Conservation (phyloP, 2,329 filamentous ascomycete species). For the Gaeumannomyces tritici region DNA sequence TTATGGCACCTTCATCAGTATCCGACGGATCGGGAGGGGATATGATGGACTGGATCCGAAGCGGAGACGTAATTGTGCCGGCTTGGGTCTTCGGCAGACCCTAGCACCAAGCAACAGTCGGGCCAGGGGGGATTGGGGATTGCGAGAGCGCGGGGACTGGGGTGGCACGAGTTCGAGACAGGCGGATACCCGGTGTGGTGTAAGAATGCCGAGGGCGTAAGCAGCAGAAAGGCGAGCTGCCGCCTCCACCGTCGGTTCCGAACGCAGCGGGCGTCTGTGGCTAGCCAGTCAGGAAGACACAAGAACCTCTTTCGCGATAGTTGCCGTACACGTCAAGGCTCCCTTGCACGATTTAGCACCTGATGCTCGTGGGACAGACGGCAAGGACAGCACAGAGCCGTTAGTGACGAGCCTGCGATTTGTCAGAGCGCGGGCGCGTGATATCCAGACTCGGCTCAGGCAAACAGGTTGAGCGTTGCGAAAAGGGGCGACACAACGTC, state of each 20-base stretch:
- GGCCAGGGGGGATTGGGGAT: not conserved
- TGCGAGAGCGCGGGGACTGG: not conserved
- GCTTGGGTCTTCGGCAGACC: conserved; percentile 29
- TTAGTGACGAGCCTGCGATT: too few relatives aligned
- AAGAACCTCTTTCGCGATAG: too few relatives aligned
- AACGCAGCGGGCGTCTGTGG: not conserved
- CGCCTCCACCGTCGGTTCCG: not conserved
- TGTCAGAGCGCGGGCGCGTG: too few relatives aligned
- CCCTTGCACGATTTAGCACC: too few relatives aligned
- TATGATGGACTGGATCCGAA: conserved; percentile 41
- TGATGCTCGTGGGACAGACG: too few relatives aligned
- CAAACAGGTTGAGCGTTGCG: too few relatives aligned
- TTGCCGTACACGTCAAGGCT: too few relatives aligned
- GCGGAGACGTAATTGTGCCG: conserved; percentile 40
- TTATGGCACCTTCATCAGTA: conserved; percentile 23
- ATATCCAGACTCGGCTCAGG: too few relatives aligned
- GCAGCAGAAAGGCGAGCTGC: not conserved
- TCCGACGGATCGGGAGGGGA: conserved; percentile 33
- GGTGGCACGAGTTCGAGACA: not conserved
- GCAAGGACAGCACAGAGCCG: too few relatives aligned
- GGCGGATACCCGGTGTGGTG: not conserved
- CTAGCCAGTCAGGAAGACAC: too few relatives aligned
- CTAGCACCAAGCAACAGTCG: conserved; percentile 4
- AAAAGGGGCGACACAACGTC: not conserved
- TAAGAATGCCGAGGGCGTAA: not conserved